Conservation (phyloP, 1,284 basidiomycete genomes). For the Bondarzewia mesenterica region DNA sequence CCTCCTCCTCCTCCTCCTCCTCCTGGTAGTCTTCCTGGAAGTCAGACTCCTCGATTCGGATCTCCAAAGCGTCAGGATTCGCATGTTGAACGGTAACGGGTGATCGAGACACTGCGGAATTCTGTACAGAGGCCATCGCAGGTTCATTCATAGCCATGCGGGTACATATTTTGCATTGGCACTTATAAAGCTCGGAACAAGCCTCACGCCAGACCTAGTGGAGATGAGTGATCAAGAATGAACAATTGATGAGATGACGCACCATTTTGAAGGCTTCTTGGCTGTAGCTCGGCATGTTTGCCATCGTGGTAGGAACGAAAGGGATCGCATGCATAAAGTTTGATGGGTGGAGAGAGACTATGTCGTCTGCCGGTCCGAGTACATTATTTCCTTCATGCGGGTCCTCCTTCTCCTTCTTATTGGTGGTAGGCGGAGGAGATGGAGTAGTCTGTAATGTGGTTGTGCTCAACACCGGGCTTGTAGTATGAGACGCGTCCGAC, state of each 20-base stretch:
- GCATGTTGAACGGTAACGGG: conserved; percentile 16
- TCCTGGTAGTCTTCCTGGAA: conserved; percentile 11
- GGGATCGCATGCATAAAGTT: conserved; percentile 56
- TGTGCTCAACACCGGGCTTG: conserved; percentile 69
- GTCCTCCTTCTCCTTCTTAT: conserved; percentile 23
- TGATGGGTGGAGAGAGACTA: conserved; percentile 50
- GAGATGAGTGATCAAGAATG: not conserved
- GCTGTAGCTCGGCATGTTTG: conserved; percentile 53
- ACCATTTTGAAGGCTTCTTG: conserved; percentile 50
- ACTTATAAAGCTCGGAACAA: conserved; percentile 60
- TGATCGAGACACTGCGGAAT: conserved; percentile 9
- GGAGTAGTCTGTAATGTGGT: conserved; percentile 68
- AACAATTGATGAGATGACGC: conserved; percentile 19
- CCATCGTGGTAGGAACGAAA: conserved; percentile 52
- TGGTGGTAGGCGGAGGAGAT: conserved; percentile 50
- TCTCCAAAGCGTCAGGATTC: conserved; percentile 8
- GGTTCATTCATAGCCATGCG: conserved; percentile 41
- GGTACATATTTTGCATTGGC: conserved; percentile 62
- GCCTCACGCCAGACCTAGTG: conserved; percentile 64
- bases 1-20: conserved; percentile 15
- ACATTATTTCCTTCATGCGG: conserved; percentile 18
- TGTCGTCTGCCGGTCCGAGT: conserved; percentile 21
- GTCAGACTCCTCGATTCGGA: conserved; percentile 9
- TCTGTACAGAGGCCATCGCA: conserved; percentile 2
- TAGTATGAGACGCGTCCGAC: conserved; percentile 43